Evolutionary conservation across 2,329 filamentous ascomycete species (phyloP), one percentile per base, ranked within the genome.

Genomic region (Xylaria sp.): DNA sequence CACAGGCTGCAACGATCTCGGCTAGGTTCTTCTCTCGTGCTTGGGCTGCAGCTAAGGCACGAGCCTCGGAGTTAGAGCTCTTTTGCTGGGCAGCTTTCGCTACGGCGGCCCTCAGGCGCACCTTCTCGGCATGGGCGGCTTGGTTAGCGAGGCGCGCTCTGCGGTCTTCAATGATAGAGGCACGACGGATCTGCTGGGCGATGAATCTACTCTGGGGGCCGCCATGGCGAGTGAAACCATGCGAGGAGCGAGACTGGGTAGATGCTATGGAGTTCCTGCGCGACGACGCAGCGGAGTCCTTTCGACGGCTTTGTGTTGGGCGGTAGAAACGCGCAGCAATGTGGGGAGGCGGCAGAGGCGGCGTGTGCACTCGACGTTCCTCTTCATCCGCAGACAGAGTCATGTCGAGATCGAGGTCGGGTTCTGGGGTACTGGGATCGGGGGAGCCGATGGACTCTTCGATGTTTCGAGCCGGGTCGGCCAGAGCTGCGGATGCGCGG

Each of bases 71-170:
- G 63, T 89, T 85, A 2, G 87, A 88, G 36, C 82, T 88, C 72
- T 90, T 88, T 21, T 86, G 84, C 1, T 89, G 87, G 6, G 89
- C 85, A 2, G 92, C 89, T 80, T 93, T 94, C 68, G 89, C 91
- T 65, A 92, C 79, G 9, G 92, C 92, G 51, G 92, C 92, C 42
- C 92, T 87, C 69, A 93, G 81, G 60, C 93, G 90, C 17, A 96
- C 93, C 78, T 94, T 93, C 79, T 96, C 93, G 24, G 91, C 93
- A 79, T 96, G 92, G 7, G 91, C 91, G 32, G 93, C 93, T 64
- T 92, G 85, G 78, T 94, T 92, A 63, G 93, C 92, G 19, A 96
- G 85, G 21, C 92, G 88, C 14, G 92, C 92, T 77, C 93, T 93
- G 69, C 93, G 90, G 72, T 91, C 91, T 79, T 94, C 92, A 69